Evolutionary conservation across 768 basidiomycete genomes (phyloP).

Genomic region (Serendipita vermifera): DNA sequence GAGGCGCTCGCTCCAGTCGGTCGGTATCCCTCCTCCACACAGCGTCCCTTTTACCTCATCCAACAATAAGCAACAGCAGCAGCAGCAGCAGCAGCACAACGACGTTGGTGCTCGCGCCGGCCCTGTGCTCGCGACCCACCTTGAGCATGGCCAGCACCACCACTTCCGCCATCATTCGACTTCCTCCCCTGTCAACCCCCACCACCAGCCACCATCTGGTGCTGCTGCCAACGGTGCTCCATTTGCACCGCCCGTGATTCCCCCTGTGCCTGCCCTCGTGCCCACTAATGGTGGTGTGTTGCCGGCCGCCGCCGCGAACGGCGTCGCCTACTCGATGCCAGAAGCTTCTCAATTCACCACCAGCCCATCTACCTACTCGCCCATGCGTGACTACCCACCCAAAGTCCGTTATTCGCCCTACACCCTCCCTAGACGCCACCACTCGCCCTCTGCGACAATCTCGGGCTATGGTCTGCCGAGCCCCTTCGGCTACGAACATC

Average conservation of each 20-base stretch:
- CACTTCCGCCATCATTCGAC: not conserved
- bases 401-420: constrained; percentile 3
- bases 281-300: too few species aligned
- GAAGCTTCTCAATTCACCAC: not conserved
- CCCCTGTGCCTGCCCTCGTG: constrained; percentile 6
- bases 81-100: too few species aligned
- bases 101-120: too few species aligned
- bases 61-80: too few species aligned
- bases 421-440: constrained; percentile 1
- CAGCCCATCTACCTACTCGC: not conserved
- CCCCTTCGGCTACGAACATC: not conserved
- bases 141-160: not conserved
- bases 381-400: not conserved
- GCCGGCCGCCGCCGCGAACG: too few species aligned
- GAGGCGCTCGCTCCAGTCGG: constrained; percentile 5
- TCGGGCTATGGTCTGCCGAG: not conserved
- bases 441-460: constrained; percentile 1
- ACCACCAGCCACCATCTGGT: too few species aligned
- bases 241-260: not conserved
- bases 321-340: not conserved
- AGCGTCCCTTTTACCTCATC: not conserved
- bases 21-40: constrained; percentile 7
- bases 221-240: not conserved
- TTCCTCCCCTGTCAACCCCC: not conserved
- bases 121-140: not conserved